Base-by-base conservation (phyloP, 352 stramenopile species). In the Pythium vanterpoolii region DNA sequence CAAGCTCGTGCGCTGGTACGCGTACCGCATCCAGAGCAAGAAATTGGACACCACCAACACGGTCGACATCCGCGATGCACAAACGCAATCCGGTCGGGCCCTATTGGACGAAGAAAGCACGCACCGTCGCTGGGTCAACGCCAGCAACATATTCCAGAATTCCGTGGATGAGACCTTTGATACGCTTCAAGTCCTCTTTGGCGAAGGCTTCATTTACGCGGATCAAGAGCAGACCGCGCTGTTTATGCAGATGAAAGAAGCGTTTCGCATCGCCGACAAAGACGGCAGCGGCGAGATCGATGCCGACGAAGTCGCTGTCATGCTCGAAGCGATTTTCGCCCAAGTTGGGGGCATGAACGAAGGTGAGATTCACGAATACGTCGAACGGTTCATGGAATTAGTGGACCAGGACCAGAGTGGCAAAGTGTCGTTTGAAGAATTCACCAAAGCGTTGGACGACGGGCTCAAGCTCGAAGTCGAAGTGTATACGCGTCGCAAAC, bases 221-320 rank as follows among this genome's bases (percentile, higher is more conserved):
- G 78, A 93, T 31, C 74, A 79, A 24, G 84, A 93, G 21, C 78
- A 93, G 45, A 93, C 84, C 0, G 84, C 84, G 13, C 66, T 93
- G 50, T 93, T 92, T 60, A 90, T 93, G 84, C 84, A 93, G 59
- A 93, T 93, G 73, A 93, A 93, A 53, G 82, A 93, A 50, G 84
- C 84, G 0, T 93, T 93, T 62, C 77, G 84, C 13, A 56, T 89
- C 1, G 84, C 82, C 0, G 84, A 93, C 60, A 87, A 77, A 53
- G 84, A 93, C 38, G 88, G 84, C 61, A 91, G 80, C 31, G 84
- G 84, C 7, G 84, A 93, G 50, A 89, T 92, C 31, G 78, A 93
- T 31, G 80, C 79, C 0, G 79, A 90, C 28, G 84, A 93, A 60
- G 84, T 93, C 9, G 74, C 75, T 0, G 67, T 80, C 21, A 89